phyloP scores from a whole-genome alignment of 352 stramenopile species.

The Globisporangium recalcitrans region DNA sequence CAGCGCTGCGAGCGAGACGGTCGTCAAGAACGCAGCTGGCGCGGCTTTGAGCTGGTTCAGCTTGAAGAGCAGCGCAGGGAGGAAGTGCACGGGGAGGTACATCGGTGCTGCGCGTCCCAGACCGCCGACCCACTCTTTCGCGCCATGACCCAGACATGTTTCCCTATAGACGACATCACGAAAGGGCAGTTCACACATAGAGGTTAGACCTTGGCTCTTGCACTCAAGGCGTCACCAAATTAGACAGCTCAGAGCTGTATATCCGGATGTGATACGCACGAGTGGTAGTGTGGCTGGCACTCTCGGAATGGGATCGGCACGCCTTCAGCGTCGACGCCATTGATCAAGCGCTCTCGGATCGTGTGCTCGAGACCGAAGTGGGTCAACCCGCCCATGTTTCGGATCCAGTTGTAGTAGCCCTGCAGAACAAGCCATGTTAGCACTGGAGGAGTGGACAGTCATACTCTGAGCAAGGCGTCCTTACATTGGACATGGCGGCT shows the following conservation, averaged over 20 bases:
- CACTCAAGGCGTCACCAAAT: no score
- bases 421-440: no score
- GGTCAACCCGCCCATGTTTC: constrained; percentile 58
- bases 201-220: not conserved
- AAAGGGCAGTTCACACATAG: not conserved
- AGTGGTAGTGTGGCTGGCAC: constrained; percentile 86
- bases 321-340: constrained; percentile 33
- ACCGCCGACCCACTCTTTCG: constrained; percentile 66
- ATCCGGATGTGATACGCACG: no score
- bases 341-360: constrained; percentile 46
- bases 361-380: constrained; percentile 65
- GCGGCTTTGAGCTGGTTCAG: constrained; percentile 6
- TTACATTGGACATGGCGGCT: constrained; percentile 59
- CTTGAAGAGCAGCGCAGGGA: constrained; percentile 63
- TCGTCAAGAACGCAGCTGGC: not conserved
- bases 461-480: not conserved
- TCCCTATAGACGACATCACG: constrained; percentile 29
- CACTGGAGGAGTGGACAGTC: no score
- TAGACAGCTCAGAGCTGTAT: no score
- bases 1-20: constrained; percentile 3
- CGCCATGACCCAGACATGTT: constrained; percentile 67
- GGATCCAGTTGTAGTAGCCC: constrained; percentile 83
- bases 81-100: constrained; percentile 73
- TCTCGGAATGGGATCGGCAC: constrained; percentile 46
- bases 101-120: constrained; percentile 64